A percentile compares a stretch with the other conserved stretches of the same genome.
These are phyloP conservation scores for Capsicum rhomboideum DNA, from an alignment of 257 asterid species.

Conservation along the genomic window DNA sequence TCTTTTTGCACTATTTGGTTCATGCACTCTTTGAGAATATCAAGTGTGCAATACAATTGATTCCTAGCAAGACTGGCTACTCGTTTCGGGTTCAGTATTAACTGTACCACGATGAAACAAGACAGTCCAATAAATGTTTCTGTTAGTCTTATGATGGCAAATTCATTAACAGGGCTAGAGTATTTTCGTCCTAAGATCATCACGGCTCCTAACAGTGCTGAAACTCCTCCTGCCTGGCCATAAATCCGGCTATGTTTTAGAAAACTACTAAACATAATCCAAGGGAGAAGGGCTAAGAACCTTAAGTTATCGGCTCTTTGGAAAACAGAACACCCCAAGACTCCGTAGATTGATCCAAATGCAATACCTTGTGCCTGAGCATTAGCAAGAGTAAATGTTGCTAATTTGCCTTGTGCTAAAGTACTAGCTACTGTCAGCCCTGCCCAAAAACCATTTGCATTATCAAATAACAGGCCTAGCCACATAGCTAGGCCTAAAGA, in stretches of 20 bases:
- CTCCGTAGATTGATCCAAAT: constrained; percentile 62
- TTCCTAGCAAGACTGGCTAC: constrained; percentile 52
- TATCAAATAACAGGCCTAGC: constrained; percentile 37
- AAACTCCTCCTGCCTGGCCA: constrained; percentile 50
- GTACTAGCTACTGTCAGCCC: constrained; percentile 62
- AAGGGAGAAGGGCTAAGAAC: constrained; percentile 55
- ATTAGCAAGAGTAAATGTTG: constrained; percentile 50
- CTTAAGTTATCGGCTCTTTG: constrained; percentile 16
- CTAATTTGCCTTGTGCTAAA: constrained; percentile 37
- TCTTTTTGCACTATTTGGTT: constrained; percentile 9
- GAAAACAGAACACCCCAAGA: constrained; percentile 41
- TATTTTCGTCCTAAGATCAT: constrained; percentile 49
- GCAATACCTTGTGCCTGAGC: constrained; percentile 68
- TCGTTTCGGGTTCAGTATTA: constrained; percentile 42
- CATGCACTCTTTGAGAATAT: constrained; percentile 29
- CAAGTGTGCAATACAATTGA: constrained; percentile 16
- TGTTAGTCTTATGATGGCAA: constrained; percentile 46
- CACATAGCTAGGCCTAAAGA: constrained; percentile 54
- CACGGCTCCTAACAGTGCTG: constrained; percentile 57
- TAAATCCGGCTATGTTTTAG: constrained; percentile 54
- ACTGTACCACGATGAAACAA: constrained; percentile 35
- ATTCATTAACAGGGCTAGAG: constrained; percentile 40
- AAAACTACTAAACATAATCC: constrained; percentile 50
- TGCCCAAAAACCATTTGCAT: constrained; percentile 54
- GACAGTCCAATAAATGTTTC: constrained; percentile 52